Evolutionary conservation across 129 eudicot species (phyloP).

Genomic region (Flaveria robusta): DNA sequence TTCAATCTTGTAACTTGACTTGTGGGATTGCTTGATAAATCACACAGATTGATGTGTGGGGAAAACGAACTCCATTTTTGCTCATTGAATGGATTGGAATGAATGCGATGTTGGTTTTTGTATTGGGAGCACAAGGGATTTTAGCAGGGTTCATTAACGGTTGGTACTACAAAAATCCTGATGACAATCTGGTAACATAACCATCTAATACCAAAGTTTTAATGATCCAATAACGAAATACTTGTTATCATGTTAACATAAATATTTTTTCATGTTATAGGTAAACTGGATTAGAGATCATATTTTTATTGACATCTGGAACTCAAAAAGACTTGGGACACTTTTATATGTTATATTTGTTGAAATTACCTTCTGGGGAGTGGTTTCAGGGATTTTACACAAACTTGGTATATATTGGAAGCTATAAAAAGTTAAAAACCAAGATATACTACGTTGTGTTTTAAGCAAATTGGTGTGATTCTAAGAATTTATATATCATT

Average conservation of each 20-base stretch:
- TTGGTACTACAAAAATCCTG: constrained; percentile 61
- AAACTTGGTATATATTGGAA: constrained; percentile 79
- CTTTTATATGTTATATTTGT: constrained; percentile 76
- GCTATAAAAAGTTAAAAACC: constrained; percentile 45
- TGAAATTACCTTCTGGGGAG: constrained; percentile 76
- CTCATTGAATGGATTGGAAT: constrained; percentile 86
- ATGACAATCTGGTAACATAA: constrained; percentile 63
- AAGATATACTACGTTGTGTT: constrained; percentile 1
- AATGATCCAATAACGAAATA: too few relatives aligned
- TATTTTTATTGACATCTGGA: constrained; percentile 64
- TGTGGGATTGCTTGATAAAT: background rate
- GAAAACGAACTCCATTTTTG: constrained; percentile 65
- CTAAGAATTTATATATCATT: background rate
- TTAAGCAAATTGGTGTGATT: background rate
- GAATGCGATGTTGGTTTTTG: constrained; percentile 86
- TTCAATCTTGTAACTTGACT: too few relatives aligned
- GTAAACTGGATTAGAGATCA: constrained; percentile 78
- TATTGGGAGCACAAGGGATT: constrained; percentile 80
- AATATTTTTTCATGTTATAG: constrained; percentile 30
- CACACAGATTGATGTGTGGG: constrained; percentile 77
- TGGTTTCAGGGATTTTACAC: constrained; percentile 75
- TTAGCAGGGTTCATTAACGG: constrained; percentile 81
- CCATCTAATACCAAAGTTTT: background rate
- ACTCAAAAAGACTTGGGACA: constrained; percentile 67
- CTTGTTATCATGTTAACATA: background rate